Percentiles rank a stretch among this genome's conserved stretches.
Conservation (phyloP, 345 rosid species). For the Raphanus raphanistrum region DNA sequence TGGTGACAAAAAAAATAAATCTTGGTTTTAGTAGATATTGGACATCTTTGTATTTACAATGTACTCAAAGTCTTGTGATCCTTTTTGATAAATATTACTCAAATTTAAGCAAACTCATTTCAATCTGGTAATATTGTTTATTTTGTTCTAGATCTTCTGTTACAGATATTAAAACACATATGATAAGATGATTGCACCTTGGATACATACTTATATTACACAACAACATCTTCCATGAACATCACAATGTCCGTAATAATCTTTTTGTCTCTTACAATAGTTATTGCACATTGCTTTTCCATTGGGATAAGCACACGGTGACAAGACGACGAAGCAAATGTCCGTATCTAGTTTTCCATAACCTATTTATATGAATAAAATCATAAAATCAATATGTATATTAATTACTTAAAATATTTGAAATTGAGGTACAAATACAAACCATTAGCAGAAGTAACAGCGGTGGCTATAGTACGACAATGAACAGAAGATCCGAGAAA, state of each 20-base stretch:
- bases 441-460: background rate
- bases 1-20: too few species aligned
- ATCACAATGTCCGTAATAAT: background rate
- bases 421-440: background rate
- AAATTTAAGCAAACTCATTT: background rate
- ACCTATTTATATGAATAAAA: background rate
- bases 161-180: background rate
- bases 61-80: background rate
- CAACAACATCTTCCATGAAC: background rate
- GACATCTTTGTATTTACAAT: background rate
- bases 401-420: background rate
- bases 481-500: background rate
- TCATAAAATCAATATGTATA: background rate
- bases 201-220: background rate
- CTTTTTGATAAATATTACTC: background rate
- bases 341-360: background rate
- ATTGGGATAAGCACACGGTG: background rate
- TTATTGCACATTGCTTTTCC: background rate
- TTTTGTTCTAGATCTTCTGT: background rate
- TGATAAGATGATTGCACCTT: background rate
- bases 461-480: background rate
- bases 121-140: background rate
- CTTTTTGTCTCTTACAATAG: background rate
- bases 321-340: background rate
- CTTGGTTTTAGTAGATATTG: background rate